Percentiles rank a stretch among this genome's conserved stretches.
Conservation (phyloP, 2,329 filamentous ascomycete species). For the Macrophomina pseudophaseolina region DNA sequence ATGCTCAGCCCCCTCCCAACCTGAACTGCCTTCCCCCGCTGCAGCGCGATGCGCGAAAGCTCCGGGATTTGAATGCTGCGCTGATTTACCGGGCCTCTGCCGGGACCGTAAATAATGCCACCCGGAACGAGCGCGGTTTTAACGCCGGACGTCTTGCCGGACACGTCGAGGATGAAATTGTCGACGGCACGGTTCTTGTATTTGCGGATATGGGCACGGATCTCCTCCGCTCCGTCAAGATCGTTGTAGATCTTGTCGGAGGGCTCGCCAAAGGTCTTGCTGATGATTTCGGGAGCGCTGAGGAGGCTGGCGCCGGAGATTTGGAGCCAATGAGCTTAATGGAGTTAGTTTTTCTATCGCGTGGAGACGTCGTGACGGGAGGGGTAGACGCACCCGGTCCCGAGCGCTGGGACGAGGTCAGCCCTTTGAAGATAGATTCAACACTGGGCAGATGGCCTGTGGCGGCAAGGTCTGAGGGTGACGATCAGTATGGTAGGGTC, state of each 20-base stretch:
- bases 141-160: neutral
- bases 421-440: conserved; percentile 56
- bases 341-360: neutral
- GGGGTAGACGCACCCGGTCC: neutral
- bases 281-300: conserved; percentile 41
- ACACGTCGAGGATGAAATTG: conserved; percentile 63
- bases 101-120: conserved; percentile 66
- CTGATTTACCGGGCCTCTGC: conserved; percentile 62
- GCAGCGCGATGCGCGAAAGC: conserved; percentile 56
- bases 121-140: conserved; percentile 63
- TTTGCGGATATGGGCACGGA: conserved; percentile 61
- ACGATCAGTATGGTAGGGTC: neutral
- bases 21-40: conserved; percentile 57
- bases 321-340: conserved; percentile 57
- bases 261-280: conserved; percentile 50
- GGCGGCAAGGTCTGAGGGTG: conserved; percentile 31
- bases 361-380: neutral
- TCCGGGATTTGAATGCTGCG: conserved; percentile 63
- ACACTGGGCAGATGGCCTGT: conserved; percentile 37
- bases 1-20: conserved; percentile 62
- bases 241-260: conserved; percentile 63
- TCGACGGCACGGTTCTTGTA: conserved; percentile 71
- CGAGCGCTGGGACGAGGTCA: conserved; percentile 45
- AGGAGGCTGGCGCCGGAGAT: conserved; percentile 62
- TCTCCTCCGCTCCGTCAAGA: conserved; percentile 60